phyloP scores from a whole-genome alignment of 2,329 filamentous ascomycete genomes.

The Fusarium sp. region DNA sequence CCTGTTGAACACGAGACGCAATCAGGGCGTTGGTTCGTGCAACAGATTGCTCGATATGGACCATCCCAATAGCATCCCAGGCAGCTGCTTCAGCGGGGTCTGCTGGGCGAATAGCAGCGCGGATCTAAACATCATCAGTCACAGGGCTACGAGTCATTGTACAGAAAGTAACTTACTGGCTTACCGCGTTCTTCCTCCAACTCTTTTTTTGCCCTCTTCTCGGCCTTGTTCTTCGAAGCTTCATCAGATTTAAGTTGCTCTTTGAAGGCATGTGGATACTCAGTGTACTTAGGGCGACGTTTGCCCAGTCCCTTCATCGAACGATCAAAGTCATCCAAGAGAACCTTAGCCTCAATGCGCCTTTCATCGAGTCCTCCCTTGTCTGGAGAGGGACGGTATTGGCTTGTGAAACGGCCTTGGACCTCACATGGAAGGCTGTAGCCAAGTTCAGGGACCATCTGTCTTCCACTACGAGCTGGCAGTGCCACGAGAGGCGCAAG shows the following conservation, averaged over 20 bases:
- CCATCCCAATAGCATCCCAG: constrained; percentile 67
- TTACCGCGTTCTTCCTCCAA: constrained; percentile 57
- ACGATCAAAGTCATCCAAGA: constrained; percentile 59
- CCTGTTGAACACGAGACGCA: constrained; percentile 64
- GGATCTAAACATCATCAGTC: constrained; percentile 50
- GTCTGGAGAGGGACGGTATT: constrained; percentile 57
- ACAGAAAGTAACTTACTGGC: constrained; percentile 50
- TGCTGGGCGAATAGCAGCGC: constrained; percentile 59
- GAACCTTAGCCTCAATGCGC: constrained; percentile 55
- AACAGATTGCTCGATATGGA: constrained; percentile 61
- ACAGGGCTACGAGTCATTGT: background rate
- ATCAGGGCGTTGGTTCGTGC: constrained; percentile 56
- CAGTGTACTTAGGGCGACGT: constrained; percentile 61
- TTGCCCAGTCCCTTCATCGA: constrained; percentile 59
- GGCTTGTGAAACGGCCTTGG: constrained; percentile 58
- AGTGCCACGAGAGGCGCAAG: constrained; percentile 59
- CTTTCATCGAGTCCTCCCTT: constrained; percentile 59
- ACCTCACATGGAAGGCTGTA: constrained; percentile 60
- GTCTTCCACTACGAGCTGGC: constrained; percentile 56
- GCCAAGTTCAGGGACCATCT: constrained; percentile 57
- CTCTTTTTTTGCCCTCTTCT: constrained; percentile 61
- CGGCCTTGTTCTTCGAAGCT: constrained; percentile 60
- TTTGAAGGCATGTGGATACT: constrained; percentile 62
- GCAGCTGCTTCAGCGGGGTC: constrained; percentile 62
- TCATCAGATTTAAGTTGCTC: constrained; percentile 63